Evolutionary conservation across 305 asterid genomes (phyloP), one percentile per base, ranked within the genome.

Genomic region (Lippia alba): DNA sequence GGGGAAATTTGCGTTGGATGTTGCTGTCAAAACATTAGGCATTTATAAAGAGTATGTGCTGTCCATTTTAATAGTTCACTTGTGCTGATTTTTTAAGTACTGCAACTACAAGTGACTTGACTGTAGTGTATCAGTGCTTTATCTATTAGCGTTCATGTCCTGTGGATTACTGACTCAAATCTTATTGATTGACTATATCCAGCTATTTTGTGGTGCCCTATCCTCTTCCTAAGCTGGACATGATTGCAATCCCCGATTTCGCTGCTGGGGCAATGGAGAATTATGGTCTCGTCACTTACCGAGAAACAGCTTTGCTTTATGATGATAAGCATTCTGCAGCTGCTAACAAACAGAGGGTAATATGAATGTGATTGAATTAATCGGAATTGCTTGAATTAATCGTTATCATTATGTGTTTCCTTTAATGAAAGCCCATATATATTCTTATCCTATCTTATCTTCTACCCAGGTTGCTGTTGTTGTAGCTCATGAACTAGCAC

Each of bases 221-320:
- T 85, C 79, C 97, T 41, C 91, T 94, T 64, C 99, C 99, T 64
- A 94, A 94, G 78, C 76, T 91, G 91, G 99, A 94, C 85, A 91
- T 91, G 99, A 76, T 94, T 82, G 99, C 98, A 20, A 94, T 94
- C 78, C 97, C 97, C 56, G 99, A 94, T 86, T 94, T 94, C 87
- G 96, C 99, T 78, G 93, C 97, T 71, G 98, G 97, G 48, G 98
- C 98, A 46, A 94, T 94, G 99, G 99, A 94, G 84, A 94, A 94
- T 74, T 94, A 94, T 76, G 99, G 99, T 77, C 88, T 94, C 32
- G 94, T 94, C 73, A 94, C 99, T 72, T 94, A 94, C 73, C 84
- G 99, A 67, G 99, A 94, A 83, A 86, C 92, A 24, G 99, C 96
- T 56, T 85, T 94, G 84, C 97, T 94, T 67, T 94, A 83, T 74